phyloP scores from a whole-genome alignment of 2,329 filamentous ascomycete species.

The Alternaria triticimaculans region DNA sequence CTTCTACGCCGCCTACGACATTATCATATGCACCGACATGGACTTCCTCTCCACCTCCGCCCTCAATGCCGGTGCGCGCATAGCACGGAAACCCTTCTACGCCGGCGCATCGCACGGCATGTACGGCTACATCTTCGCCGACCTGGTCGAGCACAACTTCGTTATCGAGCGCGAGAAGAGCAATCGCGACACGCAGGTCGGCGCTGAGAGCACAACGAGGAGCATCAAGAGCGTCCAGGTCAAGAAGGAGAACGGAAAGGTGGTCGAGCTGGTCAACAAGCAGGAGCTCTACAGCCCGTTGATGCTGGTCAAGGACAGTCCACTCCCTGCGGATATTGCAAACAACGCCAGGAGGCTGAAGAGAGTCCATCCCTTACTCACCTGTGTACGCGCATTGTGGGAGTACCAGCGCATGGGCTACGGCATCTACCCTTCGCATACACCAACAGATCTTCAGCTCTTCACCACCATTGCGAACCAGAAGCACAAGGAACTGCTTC shows the following conservation, averaged over 20 bases:
- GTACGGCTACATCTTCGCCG: conserved; percentile 94
- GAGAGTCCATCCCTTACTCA: conserved; percentile 82
- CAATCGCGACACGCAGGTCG: conserved; percentile 67
- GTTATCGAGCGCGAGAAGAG: conserved; percentile 84
- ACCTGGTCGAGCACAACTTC: conserved; percentile 89
- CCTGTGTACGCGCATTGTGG: conserved; percentile 89
- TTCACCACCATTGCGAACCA: conserved; percentile 82
- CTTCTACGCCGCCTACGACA: conserved; percentile 80
- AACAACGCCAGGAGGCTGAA: conserved; percentile 71
- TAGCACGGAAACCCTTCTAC: conserved; percentile 84
- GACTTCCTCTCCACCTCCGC: conserved; percentile 74
- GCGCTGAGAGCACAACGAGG: conserved; percentile 78
- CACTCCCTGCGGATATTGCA: conserved; percentile 71
- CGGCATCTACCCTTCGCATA: conserved; percentile 56
- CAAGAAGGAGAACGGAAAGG: conserved; percentile 66
- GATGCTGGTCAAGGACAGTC: conserved; percentile 80
- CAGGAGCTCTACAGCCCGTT: conserved; percentile 89
- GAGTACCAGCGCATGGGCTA: conserved; percentile 70
- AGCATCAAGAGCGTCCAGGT: conserved; percentile 74
- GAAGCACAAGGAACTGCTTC: conserved; percentile 71
- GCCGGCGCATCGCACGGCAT: conserved; percentile 85
- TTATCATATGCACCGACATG: conserved; percentile 89
- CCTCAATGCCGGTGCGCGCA: conserved; percentile 85
- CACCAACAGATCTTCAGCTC: conserved; percentile 63
- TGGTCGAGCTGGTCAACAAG: conserved; percentile 88